Base-by-base conservation (phyloP, 2,329 filamentous ascomycete genomes). In the Calonectria crousiana region DNA sequence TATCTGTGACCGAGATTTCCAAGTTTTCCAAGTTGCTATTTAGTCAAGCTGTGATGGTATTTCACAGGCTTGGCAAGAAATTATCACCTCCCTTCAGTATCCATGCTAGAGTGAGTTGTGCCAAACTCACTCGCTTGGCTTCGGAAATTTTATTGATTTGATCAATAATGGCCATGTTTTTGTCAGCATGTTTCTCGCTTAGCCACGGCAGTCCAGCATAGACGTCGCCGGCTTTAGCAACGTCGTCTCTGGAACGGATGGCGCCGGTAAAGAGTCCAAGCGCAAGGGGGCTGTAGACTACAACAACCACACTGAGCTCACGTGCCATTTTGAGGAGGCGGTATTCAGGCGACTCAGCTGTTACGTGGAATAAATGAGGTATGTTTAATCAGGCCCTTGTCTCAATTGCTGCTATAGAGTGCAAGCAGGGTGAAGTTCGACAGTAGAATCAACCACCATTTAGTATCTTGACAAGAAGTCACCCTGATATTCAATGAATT, bases 251-350 rank as follows among this genome's bases (percentile, higher is more conserved):
- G 44, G 44, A 47, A 47, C 44, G 44, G 20, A 47, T 47, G 44
- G 44, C 20, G n/a, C 90, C 90, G 1, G 88, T 87, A 23, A 92
- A 79, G 71, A 92, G 83, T 10, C 91, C 91, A 0, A 90, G 86
- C 11, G 90, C 90, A 10, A 93, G 86, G 1, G 91, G 91, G 13
- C 86, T 88, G 81, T 91, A 92, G 2, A 89, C 87, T 3, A 93
- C 86, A 11, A 89, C 83, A 0, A 89, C 84, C 0, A 91, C 84
- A 2, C 90, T 90, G 5, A 93, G 86, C 79, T 92, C 89, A 23
- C 88, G 85, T 64, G 85, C 88, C 0, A 90, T 89, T 41, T 85
- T 81, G 1, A 92, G 82, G 1, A 92, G 82, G 44, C 44, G n/a
- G n/a, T 47, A 47, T 87, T 80, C 2, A 86, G 82, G 82, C n/a